Conservation (phyloP, 352 stramenopile genomes). For the Thalassiosira livingstoniorum region DNA sequence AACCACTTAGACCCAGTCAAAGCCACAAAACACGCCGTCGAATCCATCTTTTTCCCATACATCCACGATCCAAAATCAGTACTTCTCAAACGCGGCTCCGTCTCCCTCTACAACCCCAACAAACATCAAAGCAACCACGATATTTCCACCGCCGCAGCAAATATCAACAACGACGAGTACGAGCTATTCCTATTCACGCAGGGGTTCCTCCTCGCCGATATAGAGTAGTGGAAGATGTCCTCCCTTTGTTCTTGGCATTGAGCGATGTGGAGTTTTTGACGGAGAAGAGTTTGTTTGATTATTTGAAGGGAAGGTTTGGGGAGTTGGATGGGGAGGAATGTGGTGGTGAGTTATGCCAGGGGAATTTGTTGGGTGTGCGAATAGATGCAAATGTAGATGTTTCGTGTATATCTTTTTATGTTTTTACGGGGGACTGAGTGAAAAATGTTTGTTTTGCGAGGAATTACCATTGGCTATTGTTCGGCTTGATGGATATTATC, state of each 20-base stretch:
- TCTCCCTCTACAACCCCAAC: not conserved
- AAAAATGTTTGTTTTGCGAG: too few species aligned
- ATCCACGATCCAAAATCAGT: slow-evolving; percentile 30
- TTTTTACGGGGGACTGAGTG: too few species aligned
- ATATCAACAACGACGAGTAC: slow-evolving; percentile 12
- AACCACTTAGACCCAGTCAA: slow-evolving; percentile 4
- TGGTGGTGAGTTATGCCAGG: slow-evolving; percentile 5
- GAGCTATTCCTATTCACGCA: slow-evolving; percentile 39
- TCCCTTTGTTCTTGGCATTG: slow-evolving; percentile 30
- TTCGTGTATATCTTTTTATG: too few species aligned
- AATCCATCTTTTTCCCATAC: slow-evolving; percentile 35
- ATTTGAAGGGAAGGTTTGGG: slow-evolving; percentile 21
- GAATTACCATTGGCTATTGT: too few species aligned
- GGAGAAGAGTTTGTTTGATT: slow-evolving; percentile 16
- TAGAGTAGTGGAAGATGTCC: slow-evolving; percentile 31
- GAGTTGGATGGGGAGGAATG: slow-evolving; percentile 1
- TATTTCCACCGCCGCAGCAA: not conserved
- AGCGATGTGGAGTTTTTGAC: slow-evolving; percentile 31
- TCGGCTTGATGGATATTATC: too few species aligned
- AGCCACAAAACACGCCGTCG: slow-evolving; percentile 12
- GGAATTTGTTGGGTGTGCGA: not conserved
- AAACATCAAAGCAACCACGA: not conserved
- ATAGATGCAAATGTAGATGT: too few species aligned
- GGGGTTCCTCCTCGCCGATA: slow-evolving; percentile 15
- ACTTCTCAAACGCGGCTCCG: slow-evolving; percentile 33